Evolutionary conservation across 768 basidiomycete genomes (phyloP).

Genomic region (Clavulina sp.): DNA sequence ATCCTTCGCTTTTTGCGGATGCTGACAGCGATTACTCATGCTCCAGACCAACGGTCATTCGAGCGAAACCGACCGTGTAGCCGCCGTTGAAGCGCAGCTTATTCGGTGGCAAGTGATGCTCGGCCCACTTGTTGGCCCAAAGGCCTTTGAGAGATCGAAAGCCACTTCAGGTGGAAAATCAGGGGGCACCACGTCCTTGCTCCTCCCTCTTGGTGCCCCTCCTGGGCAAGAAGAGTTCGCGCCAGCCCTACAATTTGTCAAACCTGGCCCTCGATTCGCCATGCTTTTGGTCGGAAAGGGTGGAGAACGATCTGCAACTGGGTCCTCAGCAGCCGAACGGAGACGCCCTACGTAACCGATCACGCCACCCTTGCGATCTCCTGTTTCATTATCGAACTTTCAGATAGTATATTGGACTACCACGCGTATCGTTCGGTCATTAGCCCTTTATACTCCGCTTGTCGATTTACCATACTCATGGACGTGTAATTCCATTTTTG

Average conservation of each 20-base stretch:
- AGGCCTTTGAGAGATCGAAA: slow-evolving; percentile 16
- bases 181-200: neutral
- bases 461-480: slow-evolving; percentile 8
- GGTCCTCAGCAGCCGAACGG: no score
- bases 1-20: neutral
- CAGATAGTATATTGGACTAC: no score
- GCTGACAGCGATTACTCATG: no score
- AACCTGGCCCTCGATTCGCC: slow-evolving; percentile 58
- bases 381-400: no score
- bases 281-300: slow-evolving; percentile 41
- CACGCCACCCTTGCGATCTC: no score
- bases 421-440: no score
- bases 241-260: slow-evolving; percentile 44
- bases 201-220: slow-evolving; percentile 35
- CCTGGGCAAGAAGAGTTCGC: slow-evolving; percentile 35
- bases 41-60: no score
- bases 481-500: slow-evolving; percentile 24
- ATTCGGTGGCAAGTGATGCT: slow-evolving; percentile 6
- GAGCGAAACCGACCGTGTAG: no score
- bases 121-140: slow-evolving; percentile 3
- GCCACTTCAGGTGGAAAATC: neutral
- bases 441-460: no score
- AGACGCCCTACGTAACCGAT: no score
- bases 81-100: slow-evolving; percentile 7
- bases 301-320: no score